Conservation (phyloP, 306 rosid species). For the Prunus armeniaca region DNA sequence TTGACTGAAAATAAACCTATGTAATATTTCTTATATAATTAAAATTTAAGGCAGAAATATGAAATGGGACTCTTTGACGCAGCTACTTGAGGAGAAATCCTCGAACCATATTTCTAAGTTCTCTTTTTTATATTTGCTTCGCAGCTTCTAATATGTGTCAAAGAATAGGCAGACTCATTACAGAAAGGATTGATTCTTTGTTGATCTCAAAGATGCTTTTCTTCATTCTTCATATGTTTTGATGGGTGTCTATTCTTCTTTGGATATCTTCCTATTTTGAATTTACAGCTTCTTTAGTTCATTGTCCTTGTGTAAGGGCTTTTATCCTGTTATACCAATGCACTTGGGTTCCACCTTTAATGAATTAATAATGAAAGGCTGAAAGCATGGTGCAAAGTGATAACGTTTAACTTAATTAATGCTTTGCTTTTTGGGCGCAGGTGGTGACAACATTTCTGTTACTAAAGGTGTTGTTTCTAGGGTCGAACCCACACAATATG, state of each 20-base stretch:
- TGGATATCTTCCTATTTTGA: not conserved
- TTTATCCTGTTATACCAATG: not conserved
- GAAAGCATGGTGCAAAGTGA: not conserved
- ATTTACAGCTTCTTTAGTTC: not conserved
- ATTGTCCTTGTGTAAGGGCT: not conserved
- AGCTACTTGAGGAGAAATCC: not conserved
- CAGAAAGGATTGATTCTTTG: not conserved
- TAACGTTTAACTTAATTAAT: not conserved
- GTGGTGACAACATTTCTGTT: slow-evolving; percentile 91
- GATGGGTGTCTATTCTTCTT: not conserved
- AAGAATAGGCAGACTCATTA: not conserved
- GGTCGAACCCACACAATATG: slow-evolving; percentile 93
- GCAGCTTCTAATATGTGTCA: not conserved
- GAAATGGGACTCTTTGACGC: not conserved
- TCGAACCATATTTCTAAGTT: not conserved
- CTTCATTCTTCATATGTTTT: not conserved
- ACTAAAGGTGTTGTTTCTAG: slow-evolving; percentile 91
- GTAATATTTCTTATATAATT: not conserved
- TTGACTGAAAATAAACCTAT: not conserved
- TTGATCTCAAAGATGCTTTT: not conserved
- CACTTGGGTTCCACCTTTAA: not conserved
- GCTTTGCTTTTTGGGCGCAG: slow-evolving; percentile 33
- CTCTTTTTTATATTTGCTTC: not conserved
- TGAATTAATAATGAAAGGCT: not conserved
- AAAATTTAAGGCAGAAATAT: not conserved